Base-by-base conservation (phyloP, 2,329 filamentous ascomycete genomes). In the Fusarium mangiferae region DNA sequence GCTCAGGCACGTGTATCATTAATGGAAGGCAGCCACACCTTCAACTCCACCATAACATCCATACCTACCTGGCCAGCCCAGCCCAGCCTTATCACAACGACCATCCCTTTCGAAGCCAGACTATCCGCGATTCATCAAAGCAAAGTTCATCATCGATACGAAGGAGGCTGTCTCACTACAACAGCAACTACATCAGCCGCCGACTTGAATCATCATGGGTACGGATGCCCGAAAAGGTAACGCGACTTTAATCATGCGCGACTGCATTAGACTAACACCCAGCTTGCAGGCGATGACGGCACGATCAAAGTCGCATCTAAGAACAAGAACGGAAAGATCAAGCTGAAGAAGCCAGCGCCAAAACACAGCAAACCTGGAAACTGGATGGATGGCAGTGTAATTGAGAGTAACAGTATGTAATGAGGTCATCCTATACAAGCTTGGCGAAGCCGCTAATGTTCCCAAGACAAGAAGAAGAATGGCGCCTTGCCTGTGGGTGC, bases 291-390 rank as follows among this genome's bases (percentile, higher is more conserved):
- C 68, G 88, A 90, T 49, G 89, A 90, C 76, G 85, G 85, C 70
- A 90, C 89, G 33, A 90, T 90, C 80, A 91, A 91, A 80, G 89
- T 90, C 74, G 87, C 89, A 62, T 88, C 89, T 7, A 91, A 90
- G 77, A 89, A 88, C 57, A 87, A 87, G 75, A 86, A 85, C 49
- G 88, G 86, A 42, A 81, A 83, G 11, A 86, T 92, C 61, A 92
- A 91, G 77, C 80, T 94, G 28, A 93, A 91, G 82, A 92, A 90
- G 76, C 81, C 86, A 4, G 82, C 86, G 1, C 90, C 90, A 1
- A 93, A 91, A 80, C 86, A 90, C 63, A 89, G 83, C 63, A 91
- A 92, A 76, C 88, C 91, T 9, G 92, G 92, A 30, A 93, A 92
- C 77, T 94, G 92, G 92, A 89, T 88, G 76, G 91, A 93, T 75